phyloP scores from a whole-genome alignment of 495 filamentous ascomycete genomes.

The Peziza echinospora region DNA sequence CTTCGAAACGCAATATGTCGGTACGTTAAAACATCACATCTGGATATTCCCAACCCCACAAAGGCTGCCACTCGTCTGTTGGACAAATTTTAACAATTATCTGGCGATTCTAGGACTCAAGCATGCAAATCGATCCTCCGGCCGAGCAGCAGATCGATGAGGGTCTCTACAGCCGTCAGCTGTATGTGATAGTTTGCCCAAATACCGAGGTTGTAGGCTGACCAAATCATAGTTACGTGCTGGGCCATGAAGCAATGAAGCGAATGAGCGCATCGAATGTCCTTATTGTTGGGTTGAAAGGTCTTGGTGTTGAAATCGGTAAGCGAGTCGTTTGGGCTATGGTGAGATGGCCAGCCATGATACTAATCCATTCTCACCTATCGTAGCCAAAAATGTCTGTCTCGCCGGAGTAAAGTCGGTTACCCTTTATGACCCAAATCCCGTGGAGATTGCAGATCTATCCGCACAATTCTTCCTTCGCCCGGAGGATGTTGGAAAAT shows the following conservation, averaged over 20 bases:
- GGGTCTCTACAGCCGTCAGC: slow-evolving; percentile 89
- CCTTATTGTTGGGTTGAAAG: slow-evolving; percentile 75
- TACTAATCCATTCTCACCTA: too few species aligned
- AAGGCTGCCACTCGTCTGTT: too few species aligned
- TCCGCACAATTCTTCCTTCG: slow-evolving; percentile 67
- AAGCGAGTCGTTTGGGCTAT: slow-evolving; percentile 14
- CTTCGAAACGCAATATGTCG: slow-evolving; percentile 18
- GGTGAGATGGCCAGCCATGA: too few species aligned
- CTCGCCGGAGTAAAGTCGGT: slow-evolving; percentile 74
- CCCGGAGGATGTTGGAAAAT: slow-evolving; percentile 72
- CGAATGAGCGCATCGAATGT: slow-evolving; percentile 94
- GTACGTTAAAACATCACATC: slow-evolving; percentile 2
- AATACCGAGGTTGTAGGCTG: slow-evolving; percentile 2
- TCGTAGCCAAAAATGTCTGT: slow-evolving; percentile 81
- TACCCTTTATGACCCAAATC: slow-evolving; percentile 16
- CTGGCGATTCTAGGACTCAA: too few species aligned
- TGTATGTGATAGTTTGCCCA: slow-evolving; percentile 28
- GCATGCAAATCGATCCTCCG: slow-evolving; percentile 24
- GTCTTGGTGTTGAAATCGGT: slow-evolving; percentile 88
- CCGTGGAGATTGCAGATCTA: slow-evolving; percentile 15
- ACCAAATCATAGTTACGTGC: slow-evolving; percentile 42
- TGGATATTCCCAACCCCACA: not conserved
- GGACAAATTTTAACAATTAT: too few species aligned
- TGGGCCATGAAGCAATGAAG: slow-evolving; percentile 99
- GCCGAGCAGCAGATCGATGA: slow-evolving; percentile 62